Base-by-base conservation (phyloP, 2,329 filamentous ascomycete species). In the Beauveria varroae region DNA sequence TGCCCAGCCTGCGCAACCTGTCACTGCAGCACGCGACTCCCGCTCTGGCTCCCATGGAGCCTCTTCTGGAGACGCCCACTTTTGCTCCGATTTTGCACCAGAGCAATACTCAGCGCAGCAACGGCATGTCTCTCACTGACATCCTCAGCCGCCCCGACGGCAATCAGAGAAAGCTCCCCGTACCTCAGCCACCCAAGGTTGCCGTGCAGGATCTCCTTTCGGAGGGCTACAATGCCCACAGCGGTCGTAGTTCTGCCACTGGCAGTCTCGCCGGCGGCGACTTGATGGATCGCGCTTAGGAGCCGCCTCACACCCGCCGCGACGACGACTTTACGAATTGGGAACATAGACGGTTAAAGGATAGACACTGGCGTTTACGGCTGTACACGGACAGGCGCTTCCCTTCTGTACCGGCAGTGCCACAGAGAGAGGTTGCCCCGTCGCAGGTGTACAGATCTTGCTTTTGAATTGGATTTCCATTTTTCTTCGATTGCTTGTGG, bases 91-190 rank as follows among this genome's bases (percentile, higher is more conserved):
- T 83, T 65, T 81, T 81, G 65, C 81, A 61, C 51, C 51, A 55
- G 43, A 34, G 24, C 81, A n/a, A 76, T 72, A 76, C 68, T 78
- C 40, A 55, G 51, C 77, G 80, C 60, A 78, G 83, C 67, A 84
- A 81, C 61, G 92, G 92, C 46, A 84, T 96, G 62, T 89, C 91
- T 44, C 87, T 98, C 68, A 90, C 87, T 63, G 93, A 98, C 73
- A 98, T 98, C 70, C 95, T 98, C 78, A 91, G 89, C 70, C 88
- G 89, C 67, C 84, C 91, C 1, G 93, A 97, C 65, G 91, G 91
- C 43, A 88, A 89, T 26, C 90, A 95, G 76, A 82, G 93, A 68
- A 98, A 98, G 75, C 80, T 98, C 20, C 93, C 93, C 0, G 90
- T 96, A 18, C 92, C 92, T 6, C 90, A 93, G 75, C 84, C 93